These are phyloP conservation scores for Fusarium nisikadoi DNA, from an alignment of 2,329 filamentous ascomycete species.

Conservation along the genomic window DNA sequence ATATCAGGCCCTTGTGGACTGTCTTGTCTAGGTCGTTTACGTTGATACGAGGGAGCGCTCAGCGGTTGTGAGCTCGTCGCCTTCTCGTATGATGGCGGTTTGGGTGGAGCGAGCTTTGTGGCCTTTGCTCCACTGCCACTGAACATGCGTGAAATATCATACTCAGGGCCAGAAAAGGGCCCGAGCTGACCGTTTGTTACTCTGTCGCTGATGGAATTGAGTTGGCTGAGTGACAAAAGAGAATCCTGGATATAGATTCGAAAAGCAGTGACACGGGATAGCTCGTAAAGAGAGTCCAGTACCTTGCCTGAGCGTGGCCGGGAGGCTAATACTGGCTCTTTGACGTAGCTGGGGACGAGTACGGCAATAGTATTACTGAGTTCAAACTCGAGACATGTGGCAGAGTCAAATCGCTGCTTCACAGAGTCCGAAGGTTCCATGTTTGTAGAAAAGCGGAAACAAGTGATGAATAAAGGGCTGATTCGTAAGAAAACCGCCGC, in stretches of 20 bases:
- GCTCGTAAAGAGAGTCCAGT: background rate
- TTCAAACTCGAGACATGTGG: background rate
- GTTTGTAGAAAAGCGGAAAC: background rate
- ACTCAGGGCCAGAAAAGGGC: background rate
- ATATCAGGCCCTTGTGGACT: background rate
- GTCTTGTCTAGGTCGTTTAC: slow-evolving; percentile 6
- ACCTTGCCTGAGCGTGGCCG: slow-evolving; percentile 10
- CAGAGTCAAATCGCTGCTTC: background rate
- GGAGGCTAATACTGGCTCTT: background rate
- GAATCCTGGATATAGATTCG: slow-evolving; percentile 6
- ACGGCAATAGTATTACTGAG: background rate
- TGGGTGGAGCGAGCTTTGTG: background rate
- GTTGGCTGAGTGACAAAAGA: background rate
- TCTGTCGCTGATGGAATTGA: background rate
- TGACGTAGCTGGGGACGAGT: background rate
- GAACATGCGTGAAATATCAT: slow-evolving; percentile 13
- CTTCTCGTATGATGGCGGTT: background rate
- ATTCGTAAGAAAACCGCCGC: slow-evolving; percentile 11
- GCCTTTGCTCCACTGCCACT: slow-evolving; percentile 5
- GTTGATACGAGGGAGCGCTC: background rate
- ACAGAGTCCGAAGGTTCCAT: background rate
- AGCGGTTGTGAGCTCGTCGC: background rate
- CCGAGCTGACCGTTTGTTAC: background rate
- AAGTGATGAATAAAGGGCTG: background rate
- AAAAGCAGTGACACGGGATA: background rate